Percentiles rank a stretch among this genome's conserved stretches.
These are phyloP conservation scores for Allantophomopsis cytisporea DNA, from an alignment of 2,329 filamentous ascomycete genomes.

Conservation along the genomic window DNA sequence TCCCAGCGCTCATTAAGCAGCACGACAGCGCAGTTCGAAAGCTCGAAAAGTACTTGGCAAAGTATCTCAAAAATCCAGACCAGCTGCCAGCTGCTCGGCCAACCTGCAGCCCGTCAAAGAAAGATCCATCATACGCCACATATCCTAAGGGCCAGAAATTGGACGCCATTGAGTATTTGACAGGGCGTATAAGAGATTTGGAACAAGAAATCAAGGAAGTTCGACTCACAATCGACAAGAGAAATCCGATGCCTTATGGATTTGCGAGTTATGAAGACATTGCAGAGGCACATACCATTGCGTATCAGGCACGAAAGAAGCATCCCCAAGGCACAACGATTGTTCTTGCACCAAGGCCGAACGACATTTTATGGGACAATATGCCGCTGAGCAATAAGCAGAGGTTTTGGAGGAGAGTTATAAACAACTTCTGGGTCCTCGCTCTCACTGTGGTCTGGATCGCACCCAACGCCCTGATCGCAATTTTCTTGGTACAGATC, in stretches of 20 bases:
- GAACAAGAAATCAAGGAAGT: conserved; percentile 78
- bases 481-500: conserved; percentile 83
- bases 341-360: conserved; percentile 68
- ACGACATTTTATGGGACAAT: conserved; percentile 95
- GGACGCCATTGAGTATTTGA: conserved; percentile 90
- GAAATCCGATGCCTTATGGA: conserved; percentile 80
- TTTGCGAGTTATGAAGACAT: conserved; percentile 92
- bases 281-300: conserved; percentile 75
- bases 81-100: conserved; percentile 67
- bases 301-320: conserved; percentile 69
- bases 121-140: conserved; percentile 53
- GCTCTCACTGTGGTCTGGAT: conserved; percentile 77
- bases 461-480: conserved; percentile 85
- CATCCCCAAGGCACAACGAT: conserved; percentile 68
- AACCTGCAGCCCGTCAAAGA: conserved; percentile 66
- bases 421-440: conserved; percentile 75
- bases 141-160: conserved; percentile 62
- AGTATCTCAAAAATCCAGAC: conserved; percentile 79
- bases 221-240: conserved; percentile 68
- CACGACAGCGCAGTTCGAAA: conserved; percentile 71
- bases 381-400: conserved; percentile 57
- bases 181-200: conserved; percentile 67
- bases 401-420: conserved; percentile 57
- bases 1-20: conserved; percentile 74
- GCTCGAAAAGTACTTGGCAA: conserved; percentile 73